Evolutionary conservation across 1,139 yeast species (phyloP), one percentile per base, ranked within the genome.

Genomic region (Scheffersomyces titani): DNA sequence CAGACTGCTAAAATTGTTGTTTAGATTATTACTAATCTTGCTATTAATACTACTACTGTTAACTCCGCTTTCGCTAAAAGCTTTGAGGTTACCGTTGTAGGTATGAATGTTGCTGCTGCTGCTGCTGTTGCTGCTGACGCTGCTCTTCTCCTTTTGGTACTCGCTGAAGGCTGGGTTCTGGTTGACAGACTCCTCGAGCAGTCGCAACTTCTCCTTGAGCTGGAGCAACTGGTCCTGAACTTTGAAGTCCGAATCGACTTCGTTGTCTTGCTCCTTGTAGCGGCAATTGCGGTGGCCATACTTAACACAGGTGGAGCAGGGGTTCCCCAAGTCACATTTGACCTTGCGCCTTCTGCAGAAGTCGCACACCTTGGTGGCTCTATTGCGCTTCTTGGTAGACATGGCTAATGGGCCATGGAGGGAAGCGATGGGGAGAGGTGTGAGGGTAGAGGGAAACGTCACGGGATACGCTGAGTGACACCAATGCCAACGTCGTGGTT

Each of bases 321-420:
- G 83, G 46, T 63, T 65, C 3, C 73, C 78, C 54, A 76, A 67
- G 61, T 78, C 80, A 67, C 83, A 79, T 55, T 74, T 77, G 56
- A 78, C 80, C 63, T 79, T 79, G 40, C 83, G 60, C 58, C 68
- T 69, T 55, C 75, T 75, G 63, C 83, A 78, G 60, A 77, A 76
- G 51, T 70, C 73, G 63, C 83, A 78, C 30, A 77, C 81, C 52
- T 73, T 66, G 21, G 78, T 72, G 53, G 67, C 65, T 59, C 82
- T 68, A 54, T 71, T 69, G 49, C 82, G 65, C 60, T 71, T 73
- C 58, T 56, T 57, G 20, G 51, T 36, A 16, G 51, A 46, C 49
- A 46, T 46, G 49, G 49, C 49, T 20, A 22, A 19, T 22, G 20
- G 22, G 49, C 20, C 49, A 46, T 46, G 49, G 24, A 46, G 6